Base-by-base conservation (phyloP, 1,284 basidiomycete species). In the Moniliella sp. region DNA sequence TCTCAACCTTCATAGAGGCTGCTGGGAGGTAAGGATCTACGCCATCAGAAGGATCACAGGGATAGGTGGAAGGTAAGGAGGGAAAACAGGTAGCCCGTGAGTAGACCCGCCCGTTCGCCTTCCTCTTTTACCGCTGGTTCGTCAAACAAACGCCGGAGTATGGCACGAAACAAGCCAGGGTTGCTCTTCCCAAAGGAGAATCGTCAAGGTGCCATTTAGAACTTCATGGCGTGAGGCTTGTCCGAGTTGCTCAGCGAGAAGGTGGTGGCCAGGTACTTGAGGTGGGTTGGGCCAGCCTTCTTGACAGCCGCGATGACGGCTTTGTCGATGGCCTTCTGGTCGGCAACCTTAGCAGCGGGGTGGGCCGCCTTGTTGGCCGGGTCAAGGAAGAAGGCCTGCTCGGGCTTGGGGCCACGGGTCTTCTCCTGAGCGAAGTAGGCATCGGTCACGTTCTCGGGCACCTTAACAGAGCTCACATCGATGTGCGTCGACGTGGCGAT, bases 401-500 rank as follows among this genome's bases (percentile, higher is more conserved):
- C 78, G 69, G 93, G 84, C 54, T 84, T 83, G 50, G 74, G 63
- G 69, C 91, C 93, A 63, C 76, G 67, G 27, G 46, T 38, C 50
- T 56, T 28, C 28, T 56, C 56, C 40, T 47, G 46, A 34, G 46
- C 43, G 64, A 99, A 97, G 71, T 93, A 94, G 30, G 79, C 67
- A 64, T 99, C 91, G 67, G 78, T 78, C 68, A 94, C 69, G 67
- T 88, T 82, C 52, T 78, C 73, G 39, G 62, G n/a, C n/a, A n/a
- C n/a, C n/a, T n/a, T n/a, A 63, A 82, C 69, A 48, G 68, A 71
- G 30, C 69, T 69, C 45, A 97, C 65, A 53, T 93, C 80, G 56
- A 97, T 66, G 68, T 80, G 86, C 61, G 91, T 94, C 43, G 83
- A 84, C 43, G 91, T 99, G 44, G 88, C 83, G 61, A 99, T 94